Conservation (phyloP, 2,329 filamentous ascomycete genomes). For the Aureobasidium sp. region DNA sequence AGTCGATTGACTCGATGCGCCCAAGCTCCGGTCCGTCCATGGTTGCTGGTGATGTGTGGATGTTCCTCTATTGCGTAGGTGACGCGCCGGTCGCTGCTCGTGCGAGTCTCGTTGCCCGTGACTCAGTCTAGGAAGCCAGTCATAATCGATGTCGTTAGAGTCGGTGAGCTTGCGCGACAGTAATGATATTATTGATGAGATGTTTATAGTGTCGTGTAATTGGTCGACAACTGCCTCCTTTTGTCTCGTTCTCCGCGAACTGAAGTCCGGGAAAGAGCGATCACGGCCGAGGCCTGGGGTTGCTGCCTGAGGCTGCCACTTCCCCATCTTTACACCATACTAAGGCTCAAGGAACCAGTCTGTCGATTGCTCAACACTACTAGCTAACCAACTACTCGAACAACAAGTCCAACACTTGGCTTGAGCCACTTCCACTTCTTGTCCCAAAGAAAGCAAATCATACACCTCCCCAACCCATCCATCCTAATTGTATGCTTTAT, state of each 20-base stretch:
- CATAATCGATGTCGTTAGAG: neutral
- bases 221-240: neutral
- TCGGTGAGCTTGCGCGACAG: neutral
- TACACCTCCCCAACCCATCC: neutral
- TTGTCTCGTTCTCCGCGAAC: neutral
- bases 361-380: neutral
- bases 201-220: neutral
- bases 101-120: neutral
- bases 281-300: neutral
- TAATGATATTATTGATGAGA: neutral
- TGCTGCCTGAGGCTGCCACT: neutral
- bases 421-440: conserved; percentile 1
- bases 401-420: neutral
- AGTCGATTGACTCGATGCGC: conserved; percentile 7
- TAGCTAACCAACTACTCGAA: neutral
- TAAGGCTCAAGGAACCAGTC: neutral
- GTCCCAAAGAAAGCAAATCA: neutral
- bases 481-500: conserved; percentile 1
- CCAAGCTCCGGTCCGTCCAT: conserved; percentile 7
- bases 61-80: neutral
- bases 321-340: neutral
- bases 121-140: neutral
- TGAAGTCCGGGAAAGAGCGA: conserved; percentile 1
- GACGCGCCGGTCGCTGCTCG: neutral
- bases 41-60: neutral